phyloP scores from a whole-genome alignment of 805 yeast genomes.

The Scheffersomyces ergatensis region DNA sequence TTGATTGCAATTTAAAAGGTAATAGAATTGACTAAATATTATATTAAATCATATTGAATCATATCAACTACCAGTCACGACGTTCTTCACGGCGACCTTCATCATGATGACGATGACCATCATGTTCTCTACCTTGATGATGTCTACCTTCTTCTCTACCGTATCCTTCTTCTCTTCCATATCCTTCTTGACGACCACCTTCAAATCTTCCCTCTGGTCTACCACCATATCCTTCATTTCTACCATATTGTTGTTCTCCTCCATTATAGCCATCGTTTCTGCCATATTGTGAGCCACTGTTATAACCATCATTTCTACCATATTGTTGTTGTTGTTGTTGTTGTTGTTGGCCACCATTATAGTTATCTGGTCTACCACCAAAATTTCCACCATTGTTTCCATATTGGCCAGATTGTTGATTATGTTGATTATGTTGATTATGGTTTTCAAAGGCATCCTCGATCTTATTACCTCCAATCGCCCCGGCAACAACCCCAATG shows the following conservation, averaged over 20 bases:
- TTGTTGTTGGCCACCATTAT: slow-evolving; percentile 5
- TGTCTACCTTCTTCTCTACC: slow-evolving; percentile 16
- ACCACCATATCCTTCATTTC: slow-evolving; percentile 5
- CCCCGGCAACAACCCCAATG: slow-evolving; percentile 57
- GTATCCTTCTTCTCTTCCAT: slow-evolving; percentile 11
- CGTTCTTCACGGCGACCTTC: slow-evolving; percentile 8
- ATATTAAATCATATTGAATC: too few relatives aligned
- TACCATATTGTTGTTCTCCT: slow-evolving; percentile 4
- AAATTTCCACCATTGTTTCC: slow-evolving; percentile 3
- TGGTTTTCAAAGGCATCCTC: slow-evolving; percentile 36
- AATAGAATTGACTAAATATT: too few relatives aligned
- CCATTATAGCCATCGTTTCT: slow-evolving; percentile 5
- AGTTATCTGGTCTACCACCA: slow-evolving; percentile 4
- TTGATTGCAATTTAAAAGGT: too few relatives aligned
- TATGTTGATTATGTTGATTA: slow-evolving; percentile 12
- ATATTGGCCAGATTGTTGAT: slow-evolving; percentile 6
- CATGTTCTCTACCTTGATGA: slow-evolving; percentile 6
- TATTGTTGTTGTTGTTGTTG: slow-evolving; percentile 8
- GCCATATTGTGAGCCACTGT: slow-evolving; percentile 5
- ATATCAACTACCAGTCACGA: slow-evolving; percentile 1
- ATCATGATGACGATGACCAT: slow-evolving; percentile 8
- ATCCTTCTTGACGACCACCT: slow-evolving; percentile 7
- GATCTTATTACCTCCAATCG: slow-evolving; percentile 49
- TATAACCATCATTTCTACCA: slow-evolving; percentile 6
- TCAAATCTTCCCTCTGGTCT: slow-evolving; percentile 6